A percentile compares a stretch with the other conserved stretches of the same genome.
Evolutionary conservation across 1,139 yeast genomes (phyloP).

Genomic region (Candida buenavistaensis): DNA sequence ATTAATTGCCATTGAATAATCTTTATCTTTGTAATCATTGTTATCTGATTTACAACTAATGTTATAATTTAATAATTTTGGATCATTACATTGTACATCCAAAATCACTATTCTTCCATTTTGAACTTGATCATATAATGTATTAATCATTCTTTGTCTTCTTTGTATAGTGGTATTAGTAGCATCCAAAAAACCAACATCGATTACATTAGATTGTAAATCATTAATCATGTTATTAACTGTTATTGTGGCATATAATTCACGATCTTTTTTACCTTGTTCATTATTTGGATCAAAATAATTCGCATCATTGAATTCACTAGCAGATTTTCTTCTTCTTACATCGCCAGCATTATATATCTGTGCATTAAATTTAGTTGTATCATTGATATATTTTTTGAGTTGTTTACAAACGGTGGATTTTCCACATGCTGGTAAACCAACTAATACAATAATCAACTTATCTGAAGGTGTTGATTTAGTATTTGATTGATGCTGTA

Average conservation of each 20-base stretch:
- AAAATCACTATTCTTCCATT: slow-evolving; percentile 27
- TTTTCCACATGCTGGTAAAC: slow-evolving; percentile 73
- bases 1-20: slow-evolving; percentile 50
- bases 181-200: slow-evolving; percentile 67
- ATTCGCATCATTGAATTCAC: slow-evolving; percentile 23
- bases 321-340: slow-evolving; percentile 35
- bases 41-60: slow-evolving; percentile 62
- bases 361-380: slow-evolving; percentile 29
- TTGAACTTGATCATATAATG: slow-evolving; percentile 15
- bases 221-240: slow-evolving; percentile 49
- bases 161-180: slow-evolving; percentile 48
- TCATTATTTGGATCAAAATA: slow-evolving; percentile 53
- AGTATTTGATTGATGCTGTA: slow-evolving; percentile 3
- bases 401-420: slow-evolving; percentile 61
- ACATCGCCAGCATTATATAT: slow-evolving; percentile 60
- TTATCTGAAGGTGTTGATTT: slow-evolving; percentile 9
- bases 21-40: slow-evolving; percentile 51
- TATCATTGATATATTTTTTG: slow-evolving; percentile 35
- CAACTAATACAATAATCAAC: slow-evolving; percentile 45
- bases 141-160: slow-evolving; percentile 43
- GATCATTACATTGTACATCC: slow-evolving; percentile 35
- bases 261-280: slow-evolving; percentile 50
- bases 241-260: slow-evolving; percentile 59
- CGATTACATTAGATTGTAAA: slow-evolving; percentile 42
- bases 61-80: slow-evolving; percentile 43